phyloP scores from a whole-genome alignment of 495 filamentous ascomycete genomes.

The Tuber melanosporum region DNA sequence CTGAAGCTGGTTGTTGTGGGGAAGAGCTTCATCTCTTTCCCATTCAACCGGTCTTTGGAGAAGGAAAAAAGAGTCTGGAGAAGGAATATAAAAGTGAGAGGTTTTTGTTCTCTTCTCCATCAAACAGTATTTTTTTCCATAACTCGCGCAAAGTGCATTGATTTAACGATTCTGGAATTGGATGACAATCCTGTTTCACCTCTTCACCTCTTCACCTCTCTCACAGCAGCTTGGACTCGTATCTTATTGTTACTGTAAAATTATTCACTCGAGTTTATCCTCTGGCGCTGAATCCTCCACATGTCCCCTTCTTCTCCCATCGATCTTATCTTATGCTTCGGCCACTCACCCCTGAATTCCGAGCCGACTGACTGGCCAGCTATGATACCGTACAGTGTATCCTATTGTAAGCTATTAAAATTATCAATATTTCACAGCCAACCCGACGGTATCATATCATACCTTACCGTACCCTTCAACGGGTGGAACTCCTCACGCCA shows the following conservation, averaged over 20 bases:
- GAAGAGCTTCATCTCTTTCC: conserved; percentile 9
- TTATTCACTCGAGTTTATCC: background rate
- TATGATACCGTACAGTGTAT: background rate
- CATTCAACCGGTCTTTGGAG: conserved; percentile 17
- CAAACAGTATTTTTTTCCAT: background rate
- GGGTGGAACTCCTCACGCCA: background rate
- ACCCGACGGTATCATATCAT: background rate
- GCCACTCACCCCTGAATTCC: background rate
- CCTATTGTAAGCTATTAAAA: background rate
- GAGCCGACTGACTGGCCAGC: background rate
- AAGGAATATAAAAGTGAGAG: background rate
- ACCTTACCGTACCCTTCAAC: background rate
- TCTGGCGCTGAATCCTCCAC: background rate
- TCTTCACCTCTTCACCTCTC: background rate
- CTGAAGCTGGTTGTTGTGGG: background rate
- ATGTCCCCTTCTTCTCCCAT: background rate
- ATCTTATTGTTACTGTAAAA: background rate
- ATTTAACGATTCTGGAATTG: background rate
- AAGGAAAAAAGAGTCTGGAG: conserved; percentile 4
- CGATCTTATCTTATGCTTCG: background rate
- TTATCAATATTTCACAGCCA: background rate
- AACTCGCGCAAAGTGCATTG: background rate
- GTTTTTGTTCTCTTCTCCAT: background rate
- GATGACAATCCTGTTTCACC: background rate
- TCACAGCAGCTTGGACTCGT: background rate